Base-by-base conservation (phyloP, 805 yeast genomes). In the Spathaspora hagerdaliae region DNA sequence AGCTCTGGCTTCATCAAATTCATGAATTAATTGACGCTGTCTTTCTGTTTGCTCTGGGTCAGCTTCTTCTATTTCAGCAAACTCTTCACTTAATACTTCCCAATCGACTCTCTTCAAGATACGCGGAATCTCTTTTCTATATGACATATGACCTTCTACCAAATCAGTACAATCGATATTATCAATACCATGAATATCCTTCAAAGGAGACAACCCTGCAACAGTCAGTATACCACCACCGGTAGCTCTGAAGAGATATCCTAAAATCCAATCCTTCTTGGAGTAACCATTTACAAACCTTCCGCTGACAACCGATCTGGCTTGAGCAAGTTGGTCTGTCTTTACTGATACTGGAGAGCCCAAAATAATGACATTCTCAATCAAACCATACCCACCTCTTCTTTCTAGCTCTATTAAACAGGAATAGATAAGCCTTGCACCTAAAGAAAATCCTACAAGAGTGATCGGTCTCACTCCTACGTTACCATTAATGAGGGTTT, bases 121-220 rank as follows among this genome's bases (percentile, higher is more conserved):
- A 54, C 80, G 81, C 1, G 99, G 99, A 78, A 94, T 89, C 10
- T 89, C 90, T 50, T 85, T 85, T 69, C 99, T 85, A 66, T 94
- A 94, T n/a, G 86, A 89, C 97, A 94, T 88, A 69, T 94, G 99
- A 1, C 99, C 99, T 49, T 86, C 90, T 4, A 92, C 96, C 43
- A 74, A 56, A 14, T 83, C 89, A 0, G 98, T 87, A 57, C 96
- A 88, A 59, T 94, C 95, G 51, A 85, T 75, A 63, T 92, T 92
- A 52, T 90, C 96, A 29, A 94, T 73, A 0, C 84, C 87, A 24
- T 77, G 73, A 15, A 80, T 67, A 15, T 59, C 57, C 38, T 80
- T 83, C 33, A 92, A 77, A 5, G 91, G 84, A 0, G 96, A 83
- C 27, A 94, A 72, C 0, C 99, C 99, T 5, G 92, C 90, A 38